Conservation (phyloP, 352 stramenopile species). For the Phytopythium oedochilum region DNA sequence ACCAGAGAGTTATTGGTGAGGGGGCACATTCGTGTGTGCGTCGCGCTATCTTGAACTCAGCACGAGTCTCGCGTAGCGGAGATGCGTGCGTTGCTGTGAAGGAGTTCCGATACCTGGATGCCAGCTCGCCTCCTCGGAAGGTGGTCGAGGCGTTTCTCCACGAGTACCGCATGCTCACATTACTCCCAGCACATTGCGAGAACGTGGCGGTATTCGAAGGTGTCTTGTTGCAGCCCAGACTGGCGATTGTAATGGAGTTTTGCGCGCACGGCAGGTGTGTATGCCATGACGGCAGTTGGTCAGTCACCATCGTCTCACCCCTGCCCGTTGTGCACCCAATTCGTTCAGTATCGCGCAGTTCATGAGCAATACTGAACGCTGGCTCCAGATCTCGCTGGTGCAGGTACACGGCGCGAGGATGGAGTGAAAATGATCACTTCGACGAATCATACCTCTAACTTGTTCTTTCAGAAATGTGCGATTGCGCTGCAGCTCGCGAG, state of each 20-base stretch:
- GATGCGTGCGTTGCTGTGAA: slow-evolving; percentile 22
- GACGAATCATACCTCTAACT: not conserved
- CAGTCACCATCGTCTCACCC: too few species aligned
- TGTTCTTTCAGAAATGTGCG: slow-evolving; percentile 14
- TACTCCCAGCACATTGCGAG: slow-evolving; percentile 7
- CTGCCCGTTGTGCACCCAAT: too few species aligned
- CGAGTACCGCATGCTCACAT: slow-evolving; percentile 24
- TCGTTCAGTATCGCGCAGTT: slow-evolving; percentile 28
- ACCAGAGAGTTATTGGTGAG: slow-evolving; percentile 18
- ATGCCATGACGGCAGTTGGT: not conserved
- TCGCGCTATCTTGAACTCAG: slow-evolving; percentile 8
- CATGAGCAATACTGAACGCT: slow-evolving; percentile 20
- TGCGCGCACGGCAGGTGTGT: slow-evolving; percentile 22
- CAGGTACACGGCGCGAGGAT: too few species aligned
- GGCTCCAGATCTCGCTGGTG: slow-evolving; percentile 18
- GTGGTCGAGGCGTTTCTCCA: slow-evolving; percentile 29
- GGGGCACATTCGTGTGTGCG: slow-evolving; percentile 29
- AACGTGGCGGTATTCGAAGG: slow-evolving; percentile 22
- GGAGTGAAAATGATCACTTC: too few species aligned
- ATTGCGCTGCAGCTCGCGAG: slow-evolving; percentile 27
- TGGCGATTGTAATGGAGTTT: slow-evolving; percentile 29
- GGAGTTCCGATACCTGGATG: slow-evolving; percentile 30
- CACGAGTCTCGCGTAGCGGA: not conserved
- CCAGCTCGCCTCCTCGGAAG: slow-evolving; percentile 16
- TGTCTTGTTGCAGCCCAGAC: slow-evolving; percentile 18